These are phyloP conservation scores for Russula ochroleuca DNA, from an alignment of 768 basidiomycete genomes.

Conservation along the genomic window DNA sequence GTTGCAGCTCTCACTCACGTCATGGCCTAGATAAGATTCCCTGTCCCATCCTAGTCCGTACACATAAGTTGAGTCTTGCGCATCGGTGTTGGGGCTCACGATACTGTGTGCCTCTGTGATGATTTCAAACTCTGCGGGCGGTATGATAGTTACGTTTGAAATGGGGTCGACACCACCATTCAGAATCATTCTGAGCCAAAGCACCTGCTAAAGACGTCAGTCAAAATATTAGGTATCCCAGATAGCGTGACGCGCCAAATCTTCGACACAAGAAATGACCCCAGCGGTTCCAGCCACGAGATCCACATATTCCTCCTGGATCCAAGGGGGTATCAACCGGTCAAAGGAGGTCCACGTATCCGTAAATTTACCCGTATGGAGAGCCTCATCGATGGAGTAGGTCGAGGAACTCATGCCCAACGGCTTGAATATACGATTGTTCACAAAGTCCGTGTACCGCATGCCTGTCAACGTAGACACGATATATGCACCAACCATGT, in stretches of 20 bases:
- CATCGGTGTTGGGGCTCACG: constrained; percentile 8
- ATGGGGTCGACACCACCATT: constrained; percentile 35
- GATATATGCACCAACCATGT: constrained; percentile 36
- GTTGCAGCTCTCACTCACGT: constrained; percentile 32
- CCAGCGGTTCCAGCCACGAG: constrained; percentile 41
- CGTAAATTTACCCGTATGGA: constrained; percentile 34
- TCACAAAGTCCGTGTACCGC: constrained; percentile 40
- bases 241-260: constrained; percentile 40
- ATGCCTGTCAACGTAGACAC: constrained; percentile 35
- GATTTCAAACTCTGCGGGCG: constrained; percentile 32
- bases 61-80: constrained; percentile 27
- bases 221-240: neutral
- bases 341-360: constrained; percentile 37
- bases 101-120: constrained; percentile 36
- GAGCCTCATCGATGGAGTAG: constrained; percentile 36
- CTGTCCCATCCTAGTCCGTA: constrained; percentile 47
- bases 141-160: constrained; percentile 36
- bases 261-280: constrained; percentile 40
- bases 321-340: constrained; percentile 36
- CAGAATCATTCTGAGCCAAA: constrained; percentile 40
- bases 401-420: constrained; percentile 43
- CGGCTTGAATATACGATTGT: constrained; percentile 41
- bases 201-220: constrained; percentile 31
- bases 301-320: constrained; percentile 29
- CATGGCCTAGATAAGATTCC: constrained; percentile 39